Conservation (phyloP, 495 filamentous ascomycete genomes). For the Annulohypoxylon bovei region DNA sequence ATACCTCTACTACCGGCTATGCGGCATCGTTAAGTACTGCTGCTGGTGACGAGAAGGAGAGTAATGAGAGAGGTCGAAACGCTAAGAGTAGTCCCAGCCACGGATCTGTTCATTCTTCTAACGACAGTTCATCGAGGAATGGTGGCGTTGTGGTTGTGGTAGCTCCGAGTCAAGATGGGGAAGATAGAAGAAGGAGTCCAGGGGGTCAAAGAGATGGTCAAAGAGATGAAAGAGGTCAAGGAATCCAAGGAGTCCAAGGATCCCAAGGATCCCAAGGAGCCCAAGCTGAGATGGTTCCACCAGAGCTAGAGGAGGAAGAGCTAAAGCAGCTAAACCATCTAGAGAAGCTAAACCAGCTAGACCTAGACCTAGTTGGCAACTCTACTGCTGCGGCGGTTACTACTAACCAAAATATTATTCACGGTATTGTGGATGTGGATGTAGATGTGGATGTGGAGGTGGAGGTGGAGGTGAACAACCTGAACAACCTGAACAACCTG, state of each 20-base stretch:
- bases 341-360: not conserved
- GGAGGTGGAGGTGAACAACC: slow-evolving; percentile 5
- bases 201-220: not conserved
- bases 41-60: slow-evolving; percentile 23
- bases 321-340: slow-evolving; percentile 8
- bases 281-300: slow-evolving; percentile 36
- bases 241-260: not conserved
- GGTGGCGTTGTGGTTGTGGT: not conserved
- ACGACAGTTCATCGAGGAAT: not conserved
- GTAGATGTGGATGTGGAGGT: not conserved
- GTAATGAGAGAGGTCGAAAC: slow-evolving; percentile 1
- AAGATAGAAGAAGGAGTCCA: not conserved
- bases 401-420: not conserved
- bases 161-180: slow-evolving; percentile 13
- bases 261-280: not conserved
- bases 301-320: slow-evolving; percentile 28
- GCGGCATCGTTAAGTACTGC: slow-evolving; percentile 37
- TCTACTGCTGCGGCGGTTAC: slow-evolving; percentile 2
- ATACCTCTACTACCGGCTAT: slow-evolving; percentile 38
- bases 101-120: slow-evolving; percentile 6
- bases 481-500: slow-evolving; percentile 14
- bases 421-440: not conserved
- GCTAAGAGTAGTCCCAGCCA: slow-evolving; percentile 11
- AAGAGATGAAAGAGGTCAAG: not conserved
- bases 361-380: slow-evolving; percentile 24